These are phyloP conservation scores for Sphenostylis stenocarpa DNA, from an alignment of 306 rosid genomes.

Conservation along the genomic window DNA sequence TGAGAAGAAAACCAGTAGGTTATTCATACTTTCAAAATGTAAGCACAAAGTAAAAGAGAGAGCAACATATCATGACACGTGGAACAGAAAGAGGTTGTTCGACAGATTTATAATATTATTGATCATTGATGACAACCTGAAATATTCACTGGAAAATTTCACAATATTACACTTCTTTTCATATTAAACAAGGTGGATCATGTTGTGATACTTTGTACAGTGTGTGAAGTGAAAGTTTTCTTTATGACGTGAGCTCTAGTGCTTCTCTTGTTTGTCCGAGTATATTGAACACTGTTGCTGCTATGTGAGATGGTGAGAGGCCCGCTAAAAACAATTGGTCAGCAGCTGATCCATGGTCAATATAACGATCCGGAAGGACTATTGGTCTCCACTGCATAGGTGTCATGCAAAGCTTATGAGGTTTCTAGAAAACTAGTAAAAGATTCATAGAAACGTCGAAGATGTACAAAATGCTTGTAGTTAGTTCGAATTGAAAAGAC, in stretches of 20 bases:
- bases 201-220: constrained; percentile 23
- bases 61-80: not conserved
- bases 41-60: too few relatives aligned
- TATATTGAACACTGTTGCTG: constrained; percentile 88
- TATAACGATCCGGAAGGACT: constrained; percentile 87
- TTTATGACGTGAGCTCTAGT: constrained; percentile 66
- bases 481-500: not conserved
- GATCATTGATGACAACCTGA: constrained; percentile 5
- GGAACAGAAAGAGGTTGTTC: not conserved
- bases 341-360: constrained; percentile 85
- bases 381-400: constrained; percentile 91
- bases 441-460: not conserved
- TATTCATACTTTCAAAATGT: not conserved
- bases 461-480: not conserved
- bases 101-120: not conserved
- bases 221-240: not conserved
- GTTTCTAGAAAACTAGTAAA: not conserved
- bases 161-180: constrained; percentile 15
- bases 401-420: constrained; percentile 8
- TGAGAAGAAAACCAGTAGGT: too few relatives aligned
- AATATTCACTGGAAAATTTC: not conserved
- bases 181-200: constrained; percentile 17
- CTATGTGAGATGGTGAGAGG: constrained; percentile 82
- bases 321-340: constrained; percentile 79
- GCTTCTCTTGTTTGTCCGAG: constrained; percentile 92